These are phyloP conservation scores for Tuctoria greenei DNA, from an alignment of 176 grass and related monocot species.

Conservation along the genomic window DNA sequence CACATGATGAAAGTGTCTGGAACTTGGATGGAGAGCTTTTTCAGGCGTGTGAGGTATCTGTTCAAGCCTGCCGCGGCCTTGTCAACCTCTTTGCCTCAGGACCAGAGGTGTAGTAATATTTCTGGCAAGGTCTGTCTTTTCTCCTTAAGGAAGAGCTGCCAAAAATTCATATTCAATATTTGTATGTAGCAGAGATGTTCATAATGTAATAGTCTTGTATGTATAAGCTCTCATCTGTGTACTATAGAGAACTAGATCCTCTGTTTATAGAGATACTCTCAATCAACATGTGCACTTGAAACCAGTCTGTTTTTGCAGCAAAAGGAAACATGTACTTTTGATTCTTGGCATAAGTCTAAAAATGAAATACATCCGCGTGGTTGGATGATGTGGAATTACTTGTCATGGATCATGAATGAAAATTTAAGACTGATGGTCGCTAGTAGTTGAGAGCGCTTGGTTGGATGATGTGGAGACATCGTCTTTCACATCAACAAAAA, in stretches of 20 bases:
- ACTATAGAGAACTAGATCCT: neutral
- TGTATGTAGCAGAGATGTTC: constrained; percentile 12
- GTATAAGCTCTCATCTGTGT: constrained; percentile 1
- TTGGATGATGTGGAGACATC: too few relatives aligned
- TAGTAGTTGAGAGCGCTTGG: neutral
- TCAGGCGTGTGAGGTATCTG: constrained; percentile 66
- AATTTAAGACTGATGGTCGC: neutral
- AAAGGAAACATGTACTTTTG: neutral
- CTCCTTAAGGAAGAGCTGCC: neutral
- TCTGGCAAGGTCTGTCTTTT: neutral
- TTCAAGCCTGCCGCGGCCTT: constrained; percentile 70
- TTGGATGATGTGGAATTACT: neutral
- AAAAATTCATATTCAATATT: neutral
- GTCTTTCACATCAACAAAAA: constrained; percentile 3
- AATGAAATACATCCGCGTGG: neutral
- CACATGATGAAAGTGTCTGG: constrained; percentile 71
- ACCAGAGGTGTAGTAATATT: constrained; percentile 56
- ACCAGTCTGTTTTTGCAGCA: neutral
- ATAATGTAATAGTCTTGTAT: neutral
- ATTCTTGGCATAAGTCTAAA: neutral
- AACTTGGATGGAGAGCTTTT: constrained; percentile 84
- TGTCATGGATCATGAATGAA: neutral
- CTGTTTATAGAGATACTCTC: neutral
- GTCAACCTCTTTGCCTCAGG: constrained; percentile 80
- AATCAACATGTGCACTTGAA: neutral